A percentile compares a stretch with the other conserved stretches of the same genome.
Evolutionary conservation across 2,329 filamentous ascomycete species (phyloP).

Genomic region (Macrophomina pseudophaseolina): DNA sequence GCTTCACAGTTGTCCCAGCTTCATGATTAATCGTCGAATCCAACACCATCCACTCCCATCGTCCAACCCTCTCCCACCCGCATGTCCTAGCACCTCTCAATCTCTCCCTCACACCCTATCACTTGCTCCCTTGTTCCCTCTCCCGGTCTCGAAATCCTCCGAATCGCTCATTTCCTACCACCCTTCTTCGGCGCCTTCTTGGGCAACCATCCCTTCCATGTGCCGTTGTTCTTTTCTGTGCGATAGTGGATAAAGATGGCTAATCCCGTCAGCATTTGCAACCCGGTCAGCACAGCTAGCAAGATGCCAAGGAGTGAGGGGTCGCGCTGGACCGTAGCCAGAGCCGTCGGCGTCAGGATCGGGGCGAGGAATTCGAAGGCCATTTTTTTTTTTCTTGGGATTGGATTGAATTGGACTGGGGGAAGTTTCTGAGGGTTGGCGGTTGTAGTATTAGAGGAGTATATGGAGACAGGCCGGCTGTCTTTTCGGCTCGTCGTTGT

Average conservation of each 20-base stretch:
- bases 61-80: too few relatives aligned
- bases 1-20: neutral
- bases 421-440: too few relatives aligned
- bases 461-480: too few relatives aligned
- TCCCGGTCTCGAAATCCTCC: neutral
- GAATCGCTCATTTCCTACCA: neutral
- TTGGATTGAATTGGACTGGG: too few relatives aligned
- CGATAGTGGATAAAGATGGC: constrained; percentile 25
- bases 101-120: too few relatives aligned
- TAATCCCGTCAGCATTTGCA: constrained; percentile 8
- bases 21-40: neutral
- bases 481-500: too few relatives aligned
- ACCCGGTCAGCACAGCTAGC: constrained; percentile 20
- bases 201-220: constrained; percentile 19
- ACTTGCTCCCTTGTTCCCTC: too few relatives aligned
- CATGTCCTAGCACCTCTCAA: too few relatives aligned
- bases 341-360: constrained; percentile 29
- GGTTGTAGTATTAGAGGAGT: too few relatives aligned
- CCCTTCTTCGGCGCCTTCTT: neutral
- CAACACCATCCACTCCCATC: too few relatives aligned
- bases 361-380: constrained; percentile 29
- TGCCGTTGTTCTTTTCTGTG: constrained; percentile 27
- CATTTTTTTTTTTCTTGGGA: constrained; percentile 11
- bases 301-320: constrained; percentile 29
- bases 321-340: constrained; percentile 29